These are phyloP conservation scores for Metschnikowia koreensis DNA, from an alignment of 805 yeast species.

Conservation along the genomic window DNA sequence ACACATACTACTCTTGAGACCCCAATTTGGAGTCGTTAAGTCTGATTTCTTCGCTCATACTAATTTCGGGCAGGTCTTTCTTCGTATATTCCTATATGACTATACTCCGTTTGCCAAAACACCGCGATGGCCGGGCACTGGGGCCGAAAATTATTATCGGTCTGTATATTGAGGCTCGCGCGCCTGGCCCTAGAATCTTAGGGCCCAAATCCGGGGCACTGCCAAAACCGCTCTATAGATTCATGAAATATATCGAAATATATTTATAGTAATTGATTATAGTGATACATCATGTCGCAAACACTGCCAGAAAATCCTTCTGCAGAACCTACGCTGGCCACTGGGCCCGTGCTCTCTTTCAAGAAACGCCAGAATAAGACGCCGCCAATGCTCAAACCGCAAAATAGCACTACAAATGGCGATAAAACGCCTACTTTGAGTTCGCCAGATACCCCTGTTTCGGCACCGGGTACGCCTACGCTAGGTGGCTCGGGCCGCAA, in stretches of 20 bases:
- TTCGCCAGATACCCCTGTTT: background rate
- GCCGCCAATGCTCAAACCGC: background rate
- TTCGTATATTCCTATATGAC: background rate
- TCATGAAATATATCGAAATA: too few relatives aligned
- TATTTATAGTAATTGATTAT: too few relatives aligned
- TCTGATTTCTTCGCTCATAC: conserved; percentile 28
- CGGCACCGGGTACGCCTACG: conserved; percentile 6
- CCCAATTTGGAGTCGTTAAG: conserved; percentile 82
- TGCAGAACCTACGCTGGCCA: conserved; percentile 2
- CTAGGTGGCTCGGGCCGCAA: conserved; percentile 23
- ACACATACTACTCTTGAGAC: conserved; percentile 68
- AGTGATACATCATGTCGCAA: background rate
- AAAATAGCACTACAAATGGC: background rate
- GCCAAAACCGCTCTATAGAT: background rate
- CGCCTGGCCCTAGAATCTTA: background rate
- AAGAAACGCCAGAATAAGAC: conserved; percentile 22
- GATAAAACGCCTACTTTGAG: background rate
- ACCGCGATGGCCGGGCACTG: background rate
- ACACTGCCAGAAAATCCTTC: background rate
- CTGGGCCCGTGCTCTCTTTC: conserved; percentile 27
- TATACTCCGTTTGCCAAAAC: too few relatives aligned
- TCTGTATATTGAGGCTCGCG: too few relatives aligned
- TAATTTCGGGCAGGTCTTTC: background rate
- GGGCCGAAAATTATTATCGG: background rate
- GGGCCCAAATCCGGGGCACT: background rate